Evolutionary conservation across 108 stramenopile species (phyloP).

Genomic region (Fistulifera pelliculosa): DNA sequence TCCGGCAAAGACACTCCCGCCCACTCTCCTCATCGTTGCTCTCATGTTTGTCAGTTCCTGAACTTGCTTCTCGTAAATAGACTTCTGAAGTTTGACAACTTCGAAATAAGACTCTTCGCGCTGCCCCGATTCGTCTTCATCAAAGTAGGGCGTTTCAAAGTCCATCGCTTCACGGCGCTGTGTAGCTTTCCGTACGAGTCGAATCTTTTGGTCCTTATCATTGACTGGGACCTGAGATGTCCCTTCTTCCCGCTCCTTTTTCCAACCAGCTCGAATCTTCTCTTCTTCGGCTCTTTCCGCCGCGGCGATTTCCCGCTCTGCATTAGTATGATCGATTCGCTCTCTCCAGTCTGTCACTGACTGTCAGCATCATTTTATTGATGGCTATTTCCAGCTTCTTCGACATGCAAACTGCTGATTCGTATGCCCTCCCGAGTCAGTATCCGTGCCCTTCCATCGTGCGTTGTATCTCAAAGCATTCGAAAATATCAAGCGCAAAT

Average conservation of each 20-base stretch:
- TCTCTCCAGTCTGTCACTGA: constrained; percentile 69
- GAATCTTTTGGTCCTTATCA: constrained; percentile 1
- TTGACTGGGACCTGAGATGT: constrained; percentile 10
- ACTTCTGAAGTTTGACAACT: constrained; percentile 51
- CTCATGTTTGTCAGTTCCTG: constrained; percentile 39
- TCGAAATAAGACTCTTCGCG: constrained; percentile 64
- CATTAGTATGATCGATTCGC: constrained; percentile 58
- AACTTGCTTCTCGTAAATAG: constrained; percentile 64
- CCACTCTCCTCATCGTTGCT: constrained; percentile 27
- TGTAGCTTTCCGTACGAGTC: constrained; percentile 1
- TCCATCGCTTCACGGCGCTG: constrained; percentile 42
- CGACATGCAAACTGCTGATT: constrained; percentile 66
- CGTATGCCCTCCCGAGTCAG: constrained; percentile 67
- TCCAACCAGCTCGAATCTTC: constrained; percentile 57
- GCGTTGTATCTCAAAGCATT: constrained; percentile 84
- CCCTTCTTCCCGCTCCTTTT: constrained; percentile 20
- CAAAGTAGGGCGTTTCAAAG: constrained; percentile 80
- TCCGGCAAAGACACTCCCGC: constrained; percentile 21
- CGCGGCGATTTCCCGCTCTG: constrained; percentile 70
- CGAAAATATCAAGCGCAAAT: constrained; percentile 74
- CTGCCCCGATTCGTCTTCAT: constrained; percentile 64
- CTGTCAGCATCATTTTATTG: constrained; percentile 64
- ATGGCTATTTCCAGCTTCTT: constrained; percentile 69
- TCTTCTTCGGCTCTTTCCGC: constrained; percentile 65
- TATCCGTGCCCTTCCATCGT: constrained; percentile 28